A percentile compares a stretch with the other conserved stretches of the same genome.
Conservation (phyloP, 2,329 filamentous ascomycete species). For the Epichloe bromicola region DNA sequence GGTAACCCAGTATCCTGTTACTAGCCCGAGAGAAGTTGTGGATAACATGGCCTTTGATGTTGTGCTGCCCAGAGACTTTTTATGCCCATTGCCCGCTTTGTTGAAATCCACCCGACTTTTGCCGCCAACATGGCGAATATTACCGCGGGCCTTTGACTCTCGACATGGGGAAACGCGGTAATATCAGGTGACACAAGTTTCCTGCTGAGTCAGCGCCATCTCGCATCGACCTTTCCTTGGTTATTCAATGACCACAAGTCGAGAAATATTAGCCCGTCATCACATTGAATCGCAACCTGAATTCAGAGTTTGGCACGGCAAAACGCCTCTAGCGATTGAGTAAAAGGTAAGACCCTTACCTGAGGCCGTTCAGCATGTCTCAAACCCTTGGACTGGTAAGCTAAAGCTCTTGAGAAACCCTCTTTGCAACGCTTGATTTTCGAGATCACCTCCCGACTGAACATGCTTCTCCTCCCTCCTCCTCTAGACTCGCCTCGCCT, state of each 20-base stretch:
- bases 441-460: neutral
- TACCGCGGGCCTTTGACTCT: neutral
- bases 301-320: neutral
- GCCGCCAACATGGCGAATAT: neutral
- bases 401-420: neutral
- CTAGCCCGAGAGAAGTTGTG: conserved; percentile 16
- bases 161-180: neutral
- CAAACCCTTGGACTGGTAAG: conserved; percentile 64
- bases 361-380: conserved; percentile 45
- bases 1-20: conserved; percentile 18
- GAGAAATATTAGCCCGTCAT: neutral
- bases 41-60: conserved; percentile 12
- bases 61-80: conserved; percentile 17
- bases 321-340: neutral
- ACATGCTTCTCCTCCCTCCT: neutral
- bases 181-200: conserved; percentile 1
- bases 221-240: neutral
- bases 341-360: conserved; percentile 10
- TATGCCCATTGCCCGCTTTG: conserved; percentile 17
- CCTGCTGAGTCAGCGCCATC: conserved; percentile 2
- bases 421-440: neutral
- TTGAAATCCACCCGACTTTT: conserved; percentile 18
- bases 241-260: neutral
- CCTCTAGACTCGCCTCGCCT: conserved; percentile 78
- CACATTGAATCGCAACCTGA: neutral